These are phyloP conservation scores for Penicillium psychrofluorescens DNA, from an alignment of 495 filamentous ascomycete genomes.

Conservation along the genomic window DNA sequence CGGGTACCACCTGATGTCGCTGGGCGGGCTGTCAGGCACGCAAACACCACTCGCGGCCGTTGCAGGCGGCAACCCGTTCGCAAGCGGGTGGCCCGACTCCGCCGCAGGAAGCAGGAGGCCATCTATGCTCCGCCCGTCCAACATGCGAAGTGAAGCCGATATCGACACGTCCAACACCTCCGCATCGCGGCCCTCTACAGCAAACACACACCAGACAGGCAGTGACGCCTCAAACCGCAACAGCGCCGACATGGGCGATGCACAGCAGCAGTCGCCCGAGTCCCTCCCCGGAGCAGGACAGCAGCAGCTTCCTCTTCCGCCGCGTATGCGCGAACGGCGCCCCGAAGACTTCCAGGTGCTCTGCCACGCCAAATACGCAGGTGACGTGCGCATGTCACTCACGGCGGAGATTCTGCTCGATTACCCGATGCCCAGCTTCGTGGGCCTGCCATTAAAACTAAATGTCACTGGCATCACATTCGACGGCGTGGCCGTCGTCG, in stretches of 20 bases:
- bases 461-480: conserved; percentile 93
- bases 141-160: conserved; percentile 4
- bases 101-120: conserved; percentile 12
- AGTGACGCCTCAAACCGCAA: conserved; percentile 20
- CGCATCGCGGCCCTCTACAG: conserved; percentile 37
- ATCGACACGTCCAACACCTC: conserved; percentile 24
- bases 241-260: conserved; percentile 10
- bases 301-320: conserved; percentile 22
- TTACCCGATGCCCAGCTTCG: conserved; percentile 96
- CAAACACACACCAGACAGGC: conserved; percentile 26
- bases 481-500: conserved; percentile 86
- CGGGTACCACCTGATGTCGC: conserved; percentile 77
- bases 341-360: conserved; percentile 76
- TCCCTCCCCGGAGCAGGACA: conserved; percentile 10
- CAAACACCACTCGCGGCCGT: conserved; percentile 84
- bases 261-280: conserved; percentile 21
- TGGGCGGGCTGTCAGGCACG: conserved; percentile 68
- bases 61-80: conserved; percentile 57
- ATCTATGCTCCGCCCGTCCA: conserved; percentile 8
- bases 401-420: conserved; percentile 94
- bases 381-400: conserved; percentile 75
- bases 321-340: conserved; percentile 32
- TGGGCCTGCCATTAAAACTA: conserved; percentile 81
- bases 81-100: conserved; percentile 43
- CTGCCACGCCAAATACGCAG: conserved; percentile 79